Evolutionary conservation across 148 eudicot species (phyloP).

Genomic region (Euryodendron excelsum): DNA sequence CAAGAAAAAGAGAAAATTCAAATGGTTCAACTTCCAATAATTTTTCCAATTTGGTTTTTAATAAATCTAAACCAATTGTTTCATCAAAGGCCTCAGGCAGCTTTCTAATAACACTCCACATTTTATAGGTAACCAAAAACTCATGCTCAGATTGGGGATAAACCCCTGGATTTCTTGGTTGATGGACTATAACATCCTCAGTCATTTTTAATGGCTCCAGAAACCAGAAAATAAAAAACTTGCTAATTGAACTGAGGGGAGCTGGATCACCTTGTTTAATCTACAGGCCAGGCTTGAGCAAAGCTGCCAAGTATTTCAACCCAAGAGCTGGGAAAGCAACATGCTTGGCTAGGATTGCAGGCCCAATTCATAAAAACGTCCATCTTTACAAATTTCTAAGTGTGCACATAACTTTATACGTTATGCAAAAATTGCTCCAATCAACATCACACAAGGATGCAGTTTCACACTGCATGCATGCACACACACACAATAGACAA

Average conservation of each 20-base stretch:
- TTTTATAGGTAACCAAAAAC: no score
- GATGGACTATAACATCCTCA: background rate
- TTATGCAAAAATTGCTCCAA: slow-evolving; percentile 1
- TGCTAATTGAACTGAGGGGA: background rate
- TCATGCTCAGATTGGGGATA: no score
- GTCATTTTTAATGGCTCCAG: background rate
- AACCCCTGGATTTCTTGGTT: no score
- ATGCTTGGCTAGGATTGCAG: background rate
- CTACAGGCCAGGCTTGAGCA: background rate
- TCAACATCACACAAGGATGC: background rate
- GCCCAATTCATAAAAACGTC: background rate
- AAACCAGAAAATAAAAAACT: background rate
- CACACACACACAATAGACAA: background rate
- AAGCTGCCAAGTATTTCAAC: background rate
- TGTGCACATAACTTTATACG: background rate
- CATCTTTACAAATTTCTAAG: background rate
- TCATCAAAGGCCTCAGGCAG: background rate
- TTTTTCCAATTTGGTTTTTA: background rate
- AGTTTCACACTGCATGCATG: background rate
- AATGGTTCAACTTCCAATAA: background rate
- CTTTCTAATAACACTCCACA: background rate
- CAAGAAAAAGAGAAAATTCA: background rate
- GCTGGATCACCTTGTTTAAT: background rate
- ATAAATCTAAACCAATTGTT: background rate
- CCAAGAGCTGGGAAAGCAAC: background rate